These are phyloP conservation scores for Afroboletus lepidellus DNA, from an alignment of 1,284 basidiomycete species.

Conservation along the genomic window DNA sequence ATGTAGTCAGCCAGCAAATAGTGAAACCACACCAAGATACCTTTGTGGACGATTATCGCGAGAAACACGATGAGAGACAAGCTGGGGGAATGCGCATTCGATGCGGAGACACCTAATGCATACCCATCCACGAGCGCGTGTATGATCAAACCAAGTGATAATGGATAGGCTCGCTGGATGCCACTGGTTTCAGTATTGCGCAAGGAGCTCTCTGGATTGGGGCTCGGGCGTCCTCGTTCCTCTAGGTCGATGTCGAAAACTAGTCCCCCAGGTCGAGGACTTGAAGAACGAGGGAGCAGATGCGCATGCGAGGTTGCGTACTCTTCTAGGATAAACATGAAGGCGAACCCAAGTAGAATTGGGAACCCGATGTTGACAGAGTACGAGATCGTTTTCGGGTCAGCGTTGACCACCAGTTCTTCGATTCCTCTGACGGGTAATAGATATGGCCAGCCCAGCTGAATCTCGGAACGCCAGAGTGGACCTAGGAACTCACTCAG, in stretches of 20 bases:
- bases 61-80: constrained; percentile 83
- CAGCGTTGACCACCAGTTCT: constrained; percentile 39
- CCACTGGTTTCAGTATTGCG: constrained; percentile 5
- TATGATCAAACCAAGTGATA: constrained; percentile 81
- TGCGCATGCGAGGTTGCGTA: constrained; percentile 51
- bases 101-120: constrained; percentile 77
- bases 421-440: constrained; percentile 56
- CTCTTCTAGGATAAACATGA: constrained; percentile 82
- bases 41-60: constrained; percentile 88
- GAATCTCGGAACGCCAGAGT: background rate
- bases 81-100: constrained; percentile 40
- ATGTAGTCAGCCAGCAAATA: constrained; percentile 6
- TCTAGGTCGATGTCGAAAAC: constrained; percentile 35
- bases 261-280: constrained; percentile 12
- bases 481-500: constrained; percentile 63
- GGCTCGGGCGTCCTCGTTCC: constrained; percentile 19
- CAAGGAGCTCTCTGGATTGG: constrained; percentile 13
- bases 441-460: background rate
- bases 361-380: constrained; percentile 62
- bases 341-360: constrained; percentile 76
- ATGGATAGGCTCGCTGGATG: constrained; percentile 51
- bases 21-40: constrained; percentile 35
- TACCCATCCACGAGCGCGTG: constrained; percentile 90
- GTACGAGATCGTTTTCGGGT: constrained; percentile 34
- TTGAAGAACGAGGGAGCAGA: constrained; percentile 22